phyloP scores from a whole-genome alignment of 2,329 filamentous ascomycete species.

The Leptographium flavum region DNA sequence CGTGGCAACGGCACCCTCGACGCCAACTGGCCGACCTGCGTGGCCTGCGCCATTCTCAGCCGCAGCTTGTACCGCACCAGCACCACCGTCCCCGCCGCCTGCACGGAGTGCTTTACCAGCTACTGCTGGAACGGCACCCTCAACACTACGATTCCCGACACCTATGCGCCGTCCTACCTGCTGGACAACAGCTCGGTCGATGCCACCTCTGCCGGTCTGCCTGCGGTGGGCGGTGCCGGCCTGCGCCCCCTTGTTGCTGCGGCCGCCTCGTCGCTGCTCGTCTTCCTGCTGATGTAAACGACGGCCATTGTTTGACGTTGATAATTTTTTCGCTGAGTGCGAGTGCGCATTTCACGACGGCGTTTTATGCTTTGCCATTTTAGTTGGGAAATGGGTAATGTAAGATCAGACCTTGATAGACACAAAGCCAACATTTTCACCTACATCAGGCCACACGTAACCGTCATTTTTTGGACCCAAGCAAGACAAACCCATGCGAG shows the following conservation, averaged over 20 bases:
- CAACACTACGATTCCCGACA: slow-evolving; percentile 11
- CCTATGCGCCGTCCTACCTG: slow-evolving; percentile 19
- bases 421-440: too few relatives aligned
- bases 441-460: too few relatives aligned
- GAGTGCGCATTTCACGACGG: background rate
- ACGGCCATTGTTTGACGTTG: background rate
- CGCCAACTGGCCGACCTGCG: slow-evolving; percentile 63
- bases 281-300: background rate
- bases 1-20: slow-evolving; percentile 69
- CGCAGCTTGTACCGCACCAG: slow-evolving; percentile 61
- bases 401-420: too few relatives aligned
- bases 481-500: background rate
- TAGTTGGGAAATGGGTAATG: too few relatives aligned
- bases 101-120: slow-evolving; percentile 57
- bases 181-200: slow-evolving; percentile 9
- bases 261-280: background rate
- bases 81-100: slow-evolving; percentile 55
- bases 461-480: too few relatives aligned
- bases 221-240: background rate
- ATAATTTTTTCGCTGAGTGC: background rate
- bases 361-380: background rate
- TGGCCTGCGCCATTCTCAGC: slow-evolving; percentile 74
- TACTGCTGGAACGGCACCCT: slow-evolving; percentile 92
- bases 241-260: background rate
- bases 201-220: background rate